A percentile compares a stretch with the other conserved stretches of the same genome.
These are phyloP conservation scores for Coemansia guatemalensis DNA, from an alignment of 192 early-diverging fungal species.

Conservation along the genomic window DNA sequence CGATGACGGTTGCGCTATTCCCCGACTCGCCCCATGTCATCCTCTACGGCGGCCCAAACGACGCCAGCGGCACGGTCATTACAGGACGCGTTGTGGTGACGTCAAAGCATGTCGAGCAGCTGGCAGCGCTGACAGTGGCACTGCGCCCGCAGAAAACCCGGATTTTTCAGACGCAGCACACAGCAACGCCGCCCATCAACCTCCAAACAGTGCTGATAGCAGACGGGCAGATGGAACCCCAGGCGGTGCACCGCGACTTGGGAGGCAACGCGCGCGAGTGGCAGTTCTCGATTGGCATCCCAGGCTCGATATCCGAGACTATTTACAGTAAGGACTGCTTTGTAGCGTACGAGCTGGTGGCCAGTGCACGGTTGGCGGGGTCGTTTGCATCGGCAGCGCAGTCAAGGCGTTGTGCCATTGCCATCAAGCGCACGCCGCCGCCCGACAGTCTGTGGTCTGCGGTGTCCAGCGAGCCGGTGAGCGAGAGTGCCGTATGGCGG, in stretches of 20 bases:
- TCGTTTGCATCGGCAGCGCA: constrained; percentile 8
- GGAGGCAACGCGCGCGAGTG: constrained; percentile 28
- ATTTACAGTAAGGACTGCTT: constrained; percentile 19
- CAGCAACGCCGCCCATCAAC: constrained; percentile 17
- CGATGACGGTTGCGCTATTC: constrained; percentile 16
- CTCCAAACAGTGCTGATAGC: constrained; percentile 21
- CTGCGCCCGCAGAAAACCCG: constrained; percentile 39
- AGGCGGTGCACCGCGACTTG: constrained; percentile 11
- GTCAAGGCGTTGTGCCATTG: constrained; percentile 25
- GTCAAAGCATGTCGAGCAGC: constrained; percentile 12
- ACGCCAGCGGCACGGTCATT: constrained; percentile 26
- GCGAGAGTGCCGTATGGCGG: constrained; percentile 36
- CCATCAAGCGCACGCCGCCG: constrained; percentile 39
- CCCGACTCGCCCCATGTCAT: constrained; percentile 31
- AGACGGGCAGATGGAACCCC: constrained; percentile 17
- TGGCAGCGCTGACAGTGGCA: constrained; percentile 27
- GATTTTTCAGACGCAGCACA: constrained; percentile 34
- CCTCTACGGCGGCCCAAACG: constrained; percentile 39
- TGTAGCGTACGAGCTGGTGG: constrained; percentile 47
- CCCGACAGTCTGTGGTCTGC: constrained; percentile 31
- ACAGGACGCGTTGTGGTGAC: constrained; percentile 37
- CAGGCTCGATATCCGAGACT: constrained; percentile 37
- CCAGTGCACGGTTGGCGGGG: constrained; percentile 21
- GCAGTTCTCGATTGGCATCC: constrained; percentile 34
- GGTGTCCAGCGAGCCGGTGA: constrained; percentile 27